Percentiles rank a stretch among this genome's conserved stretches.
Evolutionary conservation across 106 monocot species (phyloP).

Genomic region (Apostasia shenzhenica): DNA sequence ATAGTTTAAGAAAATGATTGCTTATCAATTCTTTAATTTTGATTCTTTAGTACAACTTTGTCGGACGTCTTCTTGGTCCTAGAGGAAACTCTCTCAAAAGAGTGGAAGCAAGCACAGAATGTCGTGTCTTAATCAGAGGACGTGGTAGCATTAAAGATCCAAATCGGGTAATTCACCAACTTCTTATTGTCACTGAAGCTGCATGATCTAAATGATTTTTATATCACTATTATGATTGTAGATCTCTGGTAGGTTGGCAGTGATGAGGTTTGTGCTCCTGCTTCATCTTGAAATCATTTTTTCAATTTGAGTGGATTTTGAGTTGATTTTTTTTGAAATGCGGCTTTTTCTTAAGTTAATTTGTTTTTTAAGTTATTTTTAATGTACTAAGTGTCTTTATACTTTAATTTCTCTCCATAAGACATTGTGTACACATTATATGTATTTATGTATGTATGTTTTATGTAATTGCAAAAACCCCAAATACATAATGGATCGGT

Average conservation of each 20-base stretch:
- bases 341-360: too few relatives aligned
- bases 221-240: background rate
- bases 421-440: too few relatives aligned
- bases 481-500: too few relatives aligned
- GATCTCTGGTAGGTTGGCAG: background rate
- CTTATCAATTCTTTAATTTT: slow-evolving; percentile 13
- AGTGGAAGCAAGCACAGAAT: slow-evolving; percentile 78
- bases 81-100: slow-evolving; percentile 88
- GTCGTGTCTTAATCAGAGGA: slow-evolving; percentile 86
- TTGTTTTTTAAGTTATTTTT: too few relatives aligned
- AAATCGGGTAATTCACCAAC: slow-evolving; percentile 36
- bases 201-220: background rate
- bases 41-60: slow-evolving; percentile 72
- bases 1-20: background rate
- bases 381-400: too few relatives aligned
- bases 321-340: too few relatives aligned
- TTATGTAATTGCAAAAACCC: too few relatives aligned
- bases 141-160: slow-evolving; percentile 92
- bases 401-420: too few relatives aligned
- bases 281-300: too few relatives aligned
- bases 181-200: background rate
- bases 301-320: too few relatives aligned
- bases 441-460: too few relatives aligned
- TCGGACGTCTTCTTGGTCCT: slow-evolving; percentile 89
- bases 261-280: too few relatives aligned